Base-by-base conservation (phyloP, 345 rosid species). In the Microcos paniculata region DNA sequence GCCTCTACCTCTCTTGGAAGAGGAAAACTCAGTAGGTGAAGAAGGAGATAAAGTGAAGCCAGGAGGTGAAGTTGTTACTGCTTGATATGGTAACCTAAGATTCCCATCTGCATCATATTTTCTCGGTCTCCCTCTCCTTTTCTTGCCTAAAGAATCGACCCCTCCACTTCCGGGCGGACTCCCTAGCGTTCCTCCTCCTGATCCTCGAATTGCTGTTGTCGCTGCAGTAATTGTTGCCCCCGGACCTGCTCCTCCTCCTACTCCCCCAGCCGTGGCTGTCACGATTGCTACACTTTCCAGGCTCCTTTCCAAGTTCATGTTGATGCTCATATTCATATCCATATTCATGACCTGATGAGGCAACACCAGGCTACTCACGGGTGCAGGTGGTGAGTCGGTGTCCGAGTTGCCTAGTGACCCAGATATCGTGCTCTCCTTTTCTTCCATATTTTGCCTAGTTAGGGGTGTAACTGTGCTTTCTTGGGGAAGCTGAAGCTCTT, bases 81-180 rank as follows among this genome's bases (percentile, higher is more conserved):
- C 24, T 42, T 11, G 69, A 62, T 52, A 70, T 0, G 78, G 62
- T 31, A 70, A 71, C 46, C 85, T 84, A 45, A 80, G 77, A 80
- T 80, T 88, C 10, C 88, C 91, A 6, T 72, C 88, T 3, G 82
- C 31, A 42, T 83, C 86, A 33, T 84, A 79, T 71, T 82, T 91
- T 70, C 84, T 76, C 2, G 94, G 89, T 75, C 90, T 77, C 51
- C 87, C 92, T 75, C 92, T 88, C 71, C 76, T 88, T 77, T 76
- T 88, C 66, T 76, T 84, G 77, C 79, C 85, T 6, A 62, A 74
- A 67, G 52, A 69, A 72, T 82, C 86, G 2, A 4, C 67, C 58
- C 15, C 24, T 8, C 75, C 75, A 64, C 61, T 26, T 8, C 46
- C 84, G 10, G 56, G 71, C 11, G 56, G 71, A 1, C 71, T 74